phyloP scores from a whole-genome alignment of 768 basidiomycete genomes.

The Lentinula sp. region DNA sequence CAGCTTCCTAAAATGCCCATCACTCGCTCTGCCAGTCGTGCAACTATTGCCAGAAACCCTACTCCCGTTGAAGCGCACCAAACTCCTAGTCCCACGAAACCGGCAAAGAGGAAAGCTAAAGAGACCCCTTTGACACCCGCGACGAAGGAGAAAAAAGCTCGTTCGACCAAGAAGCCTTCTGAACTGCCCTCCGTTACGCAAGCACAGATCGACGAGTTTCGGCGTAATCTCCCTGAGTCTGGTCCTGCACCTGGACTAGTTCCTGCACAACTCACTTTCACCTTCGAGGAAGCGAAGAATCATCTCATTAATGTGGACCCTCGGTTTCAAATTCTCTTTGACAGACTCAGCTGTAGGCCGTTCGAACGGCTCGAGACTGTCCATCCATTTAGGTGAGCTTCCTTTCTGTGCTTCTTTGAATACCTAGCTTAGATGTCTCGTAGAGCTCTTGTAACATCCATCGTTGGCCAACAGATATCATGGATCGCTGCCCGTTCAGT shows the following conservation, averaged over 20 bases:
- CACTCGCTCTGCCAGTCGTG: slow-evolving; percentile 25
- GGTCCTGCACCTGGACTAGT: slow-evolving; percentile 33
- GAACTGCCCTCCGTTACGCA: slow-evolving; percentile 8
- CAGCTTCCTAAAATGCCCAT: slow-evolving; percentile 17
- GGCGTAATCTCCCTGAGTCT: slow-evolving; percentile 2
- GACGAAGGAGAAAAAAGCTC: slow-evolving; percentile 7
- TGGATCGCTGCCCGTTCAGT: slow-evolving; percentile 86
- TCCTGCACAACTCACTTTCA: slow-evolving; percentile 69
- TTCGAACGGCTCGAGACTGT: slow-evolving; percentile 68
- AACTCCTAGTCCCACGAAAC: slow-evolving; percentile 3
- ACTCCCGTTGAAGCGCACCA: background rate
- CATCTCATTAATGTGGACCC: slow-evolving; percentile 64
- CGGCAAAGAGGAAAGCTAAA: slow-evolving; percentile 16
- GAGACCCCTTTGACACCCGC: background rate
- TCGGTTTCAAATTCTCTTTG: slow-evolving; percentile 69
- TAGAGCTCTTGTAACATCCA: slow-evolving; percentile 70
- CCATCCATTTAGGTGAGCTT: slow-evolving; percentile 73
- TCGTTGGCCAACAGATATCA: slow-evolving; percentile 78
- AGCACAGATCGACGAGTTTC: slow-evolving; percentile 8
- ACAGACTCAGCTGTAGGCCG: slow-evolving; percentile 62
- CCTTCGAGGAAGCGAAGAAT: slow-evolving; percentile 66
- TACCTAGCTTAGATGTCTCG: background rate
- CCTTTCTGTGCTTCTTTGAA: background rate
- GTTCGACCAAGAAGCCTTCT: background rate
- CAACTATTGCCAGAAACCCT: slow-evolving; percentile 3